Evolutionary conservation across 345 rosid genomes (phyloP).

Genomic region (Gossypium bickii): DNA sequence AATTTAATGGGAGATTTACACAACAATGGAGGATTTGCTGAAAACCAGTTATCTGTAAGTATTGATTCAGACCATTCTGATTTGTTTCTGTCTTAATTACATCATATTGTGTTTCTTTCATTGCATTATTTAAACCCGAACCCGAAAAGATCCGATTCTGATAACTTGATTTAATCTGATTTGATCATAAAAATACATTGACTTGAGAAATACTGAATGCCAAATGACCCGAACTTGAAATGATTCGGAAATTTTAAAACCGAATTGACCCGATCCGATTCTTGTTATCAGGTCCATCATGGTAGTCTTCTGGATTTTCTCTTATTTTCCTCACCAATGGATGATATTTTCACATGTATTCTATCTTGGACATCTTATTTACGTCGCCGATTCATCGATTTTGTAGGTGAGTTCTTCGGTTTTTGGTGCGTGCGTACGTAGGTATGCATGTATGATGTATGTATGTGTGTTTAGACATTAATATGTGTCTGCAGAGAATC

Average conservation of each 20-base stretch:
- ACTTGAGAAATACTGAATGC: no score
- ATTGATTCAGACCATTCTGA: neutral
- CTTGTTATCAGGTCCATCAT: slow-evolving; percentile 19
- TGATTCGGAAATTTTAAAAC: neutral
- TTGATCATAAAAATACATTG: no score
- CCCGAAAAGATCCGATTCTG: neutral
- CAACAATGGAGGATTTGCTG: slow-evolving; percentile 22
- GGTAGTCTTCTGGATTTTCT: slow-evolving; percentile 31
- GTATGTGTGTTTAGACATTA: slow-evolving; percentile 1
- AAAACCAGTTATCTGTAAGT: slow-evolving; percentile 34
- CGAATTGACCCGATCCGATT: slow-evolving; percentile 1
- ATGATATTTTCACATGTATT: slow-evolving; percentile 33
- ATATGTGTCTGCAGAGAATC: slow-evolving; percentile 43
- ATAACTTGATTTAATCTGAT: no score
- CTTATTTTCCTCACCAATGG: slow-evolving; percentile 28
- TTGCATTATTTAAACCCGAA: neutral
- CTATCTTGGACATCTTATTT: slow-evolving; percentile 34
- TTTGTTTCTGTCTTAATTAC: neutral
- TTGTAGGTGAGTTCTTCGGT: slow-evolving; percentile 41
- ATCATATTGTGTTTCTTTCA: neutral
- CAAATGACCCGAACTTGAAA: neutral
- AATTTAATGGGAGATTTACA: slow-evolving; percentile 38
- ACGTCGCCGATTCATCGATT: slow-evolving; percentile 31
- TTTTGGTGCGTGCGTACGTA: neutral
- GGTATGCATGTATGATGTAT: neutral